phyloP scores from a whole-genome alignment of 495 filamentous ascomycete genomes.

The Penicillium verhagenii region DNA sequence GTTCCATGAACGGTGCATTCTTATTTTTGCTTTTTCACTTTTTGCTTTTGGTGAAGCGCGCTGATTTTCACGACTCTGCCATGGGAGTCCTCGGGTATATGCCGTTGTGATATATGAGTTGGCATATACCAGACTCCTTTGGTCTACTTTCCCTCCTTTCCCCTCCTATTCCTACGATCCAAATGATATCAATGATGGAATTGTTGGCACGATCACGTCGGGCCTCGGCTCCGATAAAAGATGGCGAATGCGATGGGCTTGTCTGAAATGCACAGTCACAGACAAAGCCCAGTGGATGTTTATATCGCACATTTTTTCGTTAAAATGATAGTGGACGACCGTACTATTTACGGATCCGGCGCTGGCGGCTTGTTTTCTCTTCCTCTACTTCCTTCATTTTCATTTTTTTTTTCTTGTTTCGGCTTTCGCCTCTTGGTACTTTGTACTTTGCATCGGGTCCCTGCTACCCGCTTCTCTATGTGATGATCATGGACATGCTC shows the following conservation, averaged over 20 bases:
- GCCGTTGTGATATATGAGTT: neutral
- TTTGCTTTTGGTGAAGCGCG: conserved; percentile 25
- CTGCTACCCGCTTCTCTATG: conserved; percentile 6
- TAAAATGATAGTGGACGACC: neutral
- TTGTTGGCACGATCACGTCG: neutral
- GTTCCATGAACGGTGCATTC: conserved; percentile 30
- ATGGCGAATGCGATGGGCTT: neutral
- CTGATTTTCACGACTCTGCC: conserved; percentile 25
- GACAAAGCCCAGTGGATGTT: conserved; percentile 5
- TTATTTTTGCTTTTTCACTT: neutral
- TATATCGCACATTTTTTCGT: neutral
- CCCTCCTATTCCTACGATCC: conserved; percentile 1
- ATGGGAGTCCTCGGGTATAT: neutral
- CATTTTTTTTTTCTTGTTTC: neutral
- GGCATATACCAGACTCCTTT: neutral
- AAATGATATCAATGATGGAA: conserved; percentile 5
- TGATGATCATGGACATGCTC: conserved; percentile 24
- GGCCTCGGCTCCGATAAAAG: neutral
- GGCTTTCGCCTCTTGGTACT: neutral
- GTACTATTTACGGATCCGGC: neutral
- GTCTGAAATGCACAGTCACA: neutral
- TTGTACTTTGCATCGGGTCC: conserved; percentile 18
- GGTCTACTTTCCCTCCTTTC: neutral
- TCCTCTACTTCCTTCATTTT: no score
- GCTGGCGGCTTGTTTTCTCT: conserved; percentile 2